Evolutionary conservation across 352 stramenopile species (phyloP), one percentile per base, ranked within the genome.

Genomic region (Phytophthora podocarpi): DNA sequence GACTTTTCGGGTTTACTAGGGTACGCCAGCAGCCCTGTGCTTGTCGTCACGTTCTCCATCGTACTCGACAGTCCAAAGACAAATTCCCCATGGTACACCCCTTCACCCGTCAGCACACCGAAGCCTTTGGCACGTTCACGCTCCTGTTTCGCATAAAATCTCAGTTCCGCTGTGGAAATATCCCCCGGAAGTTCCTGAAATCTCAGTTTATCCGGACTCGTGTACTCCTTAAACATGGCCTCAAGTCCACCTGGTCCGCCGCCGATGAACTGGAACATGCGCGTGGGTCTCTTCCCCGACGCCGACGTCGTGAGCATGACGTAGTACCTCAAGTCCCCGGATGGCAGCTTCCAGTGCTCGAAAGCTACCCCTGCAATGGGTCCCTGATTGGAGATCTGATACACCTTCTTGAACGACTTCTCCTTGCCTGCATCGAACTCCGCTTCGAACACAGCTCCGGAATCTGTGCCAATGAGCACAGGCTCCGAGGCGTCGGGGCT

Each of bases 181-280:
- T 96, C 90, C 4, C 91, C 91, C 0, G 90, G 90, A 0, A 98
- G 69, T 60, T 98, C 93, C 51, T 96, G 87, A 64, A 98, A 98
- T 0, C 89, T 82, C 11, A 96, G 76, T 27, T 78, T 70, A 42
- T 97, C 87, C 1, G 82, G 74, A 54, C 80, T 90, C 26, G 78
- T 81, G 72, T 97, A 96, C 40, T 83, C 67, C 2, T 66, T 76
- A 70, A 98, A 98, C 48, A 97, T 76, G 3, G 81, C 50, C 45
- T 96, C 87, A 24, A 98, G 87, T 23, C 85, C 85, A 30, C 77
- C 80, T 21, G 82, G 46, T 0, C 64, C 62, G 2, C 63, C 60
- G 13, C 91, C 88, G 47, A 97, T 70, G 59, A 98, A 98, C 62
- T 97, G 86, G 72, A 97, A 98, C 76, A 97, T 87, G 9, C 93